Evolutionary conservation across 1,139 yeast genomes (phyloP), one percentile per base, ranked within the genome.

Genomic region (Pichia terricola): DNA sequence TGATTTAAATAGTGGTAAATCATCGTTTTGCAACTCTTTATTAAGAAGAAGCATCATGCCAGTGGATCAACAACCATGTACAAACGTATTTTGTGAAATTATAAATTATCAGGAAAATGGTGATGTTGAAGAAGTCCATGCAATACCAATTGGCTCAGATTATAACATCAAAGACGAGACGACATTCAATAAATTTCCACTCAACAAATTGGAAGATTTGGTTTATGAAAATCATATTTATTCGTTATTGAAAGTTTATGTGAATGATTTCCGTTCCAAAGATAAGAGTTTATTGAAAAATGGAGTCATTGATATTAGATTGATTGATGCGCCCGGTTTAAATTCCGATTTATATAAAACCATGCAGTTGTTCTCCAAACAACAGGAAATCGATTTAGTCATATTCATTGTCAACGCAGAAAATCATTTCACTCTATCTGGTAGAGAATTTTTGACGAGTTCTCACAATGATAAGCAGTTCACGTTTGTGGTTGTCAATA

Each of bases 21-120:
- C 96, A 1, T 85, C 96, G 0, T 87, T 94, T 55, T 94, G 98
- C 64, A 94, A 94, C 59, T 94, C 96, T 0, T 67, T 94, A 40
- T 67, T 94, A 50, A 72, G 94, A 52, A 73, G 94, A 49, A 76
- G 77, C 44, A 65, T 94, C 1, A 68, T 91, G 41, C 98, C 99
- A 0, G 95, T 85, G 55, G 99, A 94, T 62, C 98, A 94, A 59
- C 95, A 94, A 58, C 99, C 99, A 1, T 89, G 97, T 56, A 94
- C 99, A 0, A 81, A 87, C 46, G 96, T 94, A 1, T 94, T 94
- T 58, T 89, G 96, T 62, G 98, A 94, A 63, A 94, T 94, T 3
- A 69, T 86, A 26, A 96, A 91, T 61, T 87, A 91, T 9, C 70
- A 77, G 38, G 88, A 81, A 44, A 91, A 91, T 58, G 67, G 71